These are phyloP conservation scores for Aspergillus spinulosporus DNA, from an alignment of 2,329 filamentous ascomycete species.

Conservation along the genomic window DNA sequence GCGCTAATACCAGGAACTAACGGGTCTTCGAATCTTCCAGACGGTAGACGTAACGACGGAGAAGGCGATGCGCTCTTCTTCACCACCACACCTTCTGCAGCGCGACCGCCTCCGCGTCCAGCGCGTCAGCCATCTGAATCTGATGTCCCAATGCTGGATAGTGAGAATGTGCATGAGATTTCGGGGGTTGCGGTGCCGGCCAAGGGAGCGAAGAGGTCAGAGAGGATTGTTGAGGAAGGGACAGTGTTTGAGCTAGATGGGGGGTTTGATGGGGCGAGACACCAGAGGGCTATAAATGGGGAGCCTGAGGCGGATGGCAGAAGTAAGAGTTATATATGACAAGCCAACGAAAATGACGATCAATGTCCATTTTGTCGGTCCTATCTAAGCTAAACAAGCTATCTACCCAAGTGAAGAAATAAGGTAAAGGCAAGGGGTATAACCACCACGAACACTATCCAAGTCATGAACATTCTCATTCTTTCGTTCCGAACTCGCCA, in stretches of 20 bases:
- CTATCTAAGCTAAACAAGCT: not conserved
- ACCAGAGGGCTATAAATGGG: constrained; percentile 23
- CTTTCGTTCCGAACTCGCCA: constrained; percentile 8
- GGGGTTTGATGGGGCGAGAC: constrained; percentile 18
- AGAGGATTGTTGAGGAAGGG: constrained; percentile 1
- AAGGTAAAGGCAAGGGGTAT: not conserved
- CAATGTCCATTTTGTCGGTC: not conserved
- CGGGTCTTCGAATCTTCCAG: not conserved
- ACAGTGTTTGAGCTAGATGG: constrained; percentile 26
- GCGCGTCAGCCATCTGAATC: constrained; percentile 16
- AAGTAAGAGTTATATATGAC: not conserved
- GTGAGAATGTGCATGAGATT: constrained; percentile 25
- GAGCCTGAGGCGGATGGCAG: not conserved
- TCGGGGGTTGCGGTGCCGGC: constrained; percentile 14
- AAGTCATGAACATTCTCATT: constrained; percentile 11
- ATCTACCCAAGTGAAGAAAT: not conserved
- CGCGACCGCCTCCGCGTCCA: not conserved
- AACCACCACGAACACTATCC: constrained; percentile 1
- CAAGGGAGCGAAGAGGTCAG: not conserved
- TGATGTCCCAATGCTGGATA: constrained; percentile 28
- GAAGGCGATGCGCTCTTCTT: constrained; percentile 18
- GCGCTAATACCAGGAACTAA: constrained; percentile 6
- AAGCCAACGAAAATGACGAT: not conserved
- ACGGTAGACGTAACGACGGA: not conserved
- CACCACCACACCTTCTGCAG: constrained; percentile 2